These are phyloP conservation scores for Rhizoclosmatium globosum DNA, from an alignment of 192 early-diverging fungal species.

Conservation along the genomic window DNA sequence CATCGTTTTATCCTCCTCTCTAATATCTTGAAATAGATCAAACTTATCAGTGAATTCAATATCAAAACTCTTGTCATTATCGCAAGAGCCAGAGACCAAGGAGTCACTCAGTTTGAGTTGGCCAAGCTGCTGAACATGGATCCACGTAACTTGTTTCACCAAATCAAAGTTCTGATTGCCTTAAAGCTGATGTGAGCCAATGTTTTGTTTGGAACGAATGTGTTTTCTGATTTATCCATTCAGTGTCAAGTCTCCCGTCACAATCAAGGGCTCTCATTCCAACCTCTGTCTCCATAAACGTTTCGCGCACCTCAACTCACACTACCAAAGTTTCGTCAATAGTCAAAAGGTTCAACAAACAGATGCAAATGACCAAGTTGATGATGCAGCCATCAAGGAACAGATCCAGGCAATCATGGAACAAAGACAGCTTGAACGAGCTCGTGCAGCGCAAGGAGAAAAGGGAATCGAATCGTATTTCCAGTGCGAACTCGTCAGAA, in stretches of 20 bases:
- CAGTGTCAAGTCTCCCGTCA: conserved; percentile 73
- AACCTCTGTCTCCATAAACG: conserved; percentile 65
- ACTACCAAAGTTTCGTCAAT: conserved; percentile 51
- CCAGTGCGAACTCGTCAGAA: conserved; percentile 64
- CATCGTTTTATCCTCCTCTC: background rate
- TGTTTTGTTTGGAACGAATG: background rate
- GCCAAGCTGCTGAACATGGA: conserved; percentile 63
- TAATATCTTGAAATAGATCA: conserved; percentile 3
- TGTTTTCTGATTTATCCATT: background rate
- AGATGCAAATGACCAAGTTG: conserved; percentile 24
- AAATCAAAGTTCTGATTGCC: conserved; percentile 60
- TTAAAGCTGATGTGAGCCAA: conserved; percentile 57
- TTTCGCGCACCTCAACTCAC: conserved; percentile 57
- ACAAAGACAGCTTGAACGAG: background rate
- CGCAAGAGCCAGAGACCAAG: conserved; percentile 52
- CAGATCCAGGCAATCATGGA: conserved; percentile 35
- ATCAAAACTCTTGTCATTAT: conserved; percentile 54
- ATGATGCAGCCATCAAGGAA: background rate
- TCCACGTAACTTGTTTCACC: conserved; percentile 66
- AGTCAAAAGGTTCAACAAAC: conserved; percentile 35
- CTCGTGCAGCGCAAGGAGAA: conserved; percentile 2
- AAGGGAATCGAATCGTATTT: conserved; percentile 48
- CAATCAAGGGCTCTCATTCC: conserved; percentile 61
- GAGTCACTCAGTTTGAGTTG: conserved; percentile 66
- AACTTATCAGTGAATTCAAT: conserved; percentile 33